A percentile compares a stretch with the other conserved stretches of the same genome.
Conservation (phyloP, 1,284 basidiomycete genomes). For the Jaminaea rosea region DNA sequence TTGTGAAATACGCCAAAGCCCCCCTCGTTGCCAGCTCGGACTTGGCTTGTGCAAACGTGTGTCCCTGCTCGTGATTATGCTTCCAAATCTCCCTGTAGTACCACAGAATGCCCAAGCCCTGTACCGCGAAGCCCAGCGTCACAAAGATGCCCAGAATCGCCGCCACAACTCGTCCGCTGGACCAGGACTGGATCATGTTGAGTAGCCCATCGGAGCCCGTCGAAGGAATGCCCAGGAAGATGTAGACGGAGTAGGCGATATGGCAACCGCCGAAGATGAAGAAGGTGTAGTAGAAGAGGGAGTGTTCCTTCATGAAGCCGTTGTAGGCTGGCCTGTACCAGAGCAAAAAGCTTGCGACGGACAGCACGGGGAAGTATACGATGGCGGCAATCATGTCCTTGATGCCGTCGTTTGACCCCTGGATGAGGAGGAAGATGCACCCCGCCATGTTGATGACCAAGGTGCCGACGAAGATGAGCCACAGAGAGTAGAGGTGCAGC, state of each 20-base stretch:
- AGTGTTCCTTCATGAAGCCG: constrained; percentile 79
- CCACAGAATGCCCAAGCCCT: constrained; percentile 70
- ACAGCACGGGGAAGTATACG: constrained; percentile 76
- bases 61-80: constrained; percentile 61
- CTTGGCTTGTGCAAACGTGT: constrained; percentile 60
- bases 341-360: constrained; percentile 69
- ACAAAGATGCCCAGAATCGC: constrained; percentile 63
- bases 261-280: constrained; percentile 93
- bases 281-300: constrained; percentile 57
- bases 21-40: constrained; percentile 73
- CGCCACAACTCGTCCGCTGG: constrained; percentile 12
- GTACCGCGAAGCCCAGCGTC: constrained; percentile 75
- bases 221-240: constrained; percentile 51
- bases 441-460: constrained; percentile 82
- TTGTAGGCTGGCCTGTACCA: constrained; percentile 90
- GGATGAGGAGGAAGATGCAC: constrained; percentile 73
- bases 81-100: constrained; percentile 78
- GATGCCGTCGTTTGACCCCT: constrained; percentile 67
- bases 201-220: constrained; percentile 93
- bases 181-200: constrained; percentile 63
- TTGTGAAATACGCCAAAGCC: constrained; percentile 67
- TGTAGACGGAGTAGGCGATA: constrained; percentile 61
- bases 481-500: constrained; percentile 57
- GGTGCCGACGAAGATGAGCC: constrained; percentile 55
- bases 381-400: constrained; percentile 61